phyloP scores from a whole-genome alignment of 208 protist genomes.

The Trichomonas tenax region DNA sequence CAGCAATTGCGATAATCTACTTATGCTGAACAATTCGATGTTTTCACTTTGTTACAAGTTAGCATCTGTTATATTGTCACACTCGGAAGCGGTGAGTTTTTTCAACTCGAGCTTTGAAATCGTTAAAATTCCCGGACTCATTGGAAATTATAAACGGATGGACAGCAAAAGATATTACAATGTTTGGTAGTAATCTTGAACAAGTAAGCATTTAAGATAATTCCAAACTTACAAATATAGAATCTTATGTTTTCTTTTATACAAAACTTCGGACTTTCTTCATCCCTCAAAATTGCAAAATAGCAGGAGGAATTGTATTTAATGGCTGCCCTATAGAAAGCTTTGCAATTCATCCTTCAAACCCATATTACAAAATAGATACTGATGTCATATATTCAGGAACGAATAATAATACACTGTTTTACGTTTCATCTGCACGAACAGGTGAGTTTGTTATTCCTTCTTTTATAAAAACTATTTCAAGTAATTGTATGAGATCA shows the following conservation, averaged over 20 bases:
- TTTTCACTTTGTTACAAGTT: background rate
- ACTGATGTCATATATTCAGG: background rate
- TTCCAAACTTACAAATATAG: background rate
- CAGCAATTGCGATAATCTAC: background rate
- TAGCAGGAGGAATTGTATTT: background rate
- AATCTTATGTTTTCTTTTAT: background rate
- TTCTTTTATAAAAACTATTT: background rate
- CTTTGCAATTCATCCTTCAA: background rate
- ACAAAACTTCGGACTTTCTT: background rate
- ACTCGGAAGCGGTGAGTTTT: no score
- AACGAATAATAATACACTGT: background rate
- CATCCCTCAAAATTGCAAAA: background rate
- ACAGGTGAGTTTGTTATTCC: background rate
- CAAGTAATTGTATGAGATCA: background rate
- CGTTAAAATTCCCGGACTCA: background rate
- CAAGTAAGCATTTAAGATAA: background rate
- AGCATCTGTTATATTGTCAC: background rate
- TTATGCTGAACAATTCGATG: background rate
- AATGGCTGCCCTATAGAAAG: background rate
- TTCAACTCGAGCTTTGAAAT: no score
- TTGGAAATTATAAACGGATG: background rate
- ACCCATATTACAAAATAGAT: background rate
- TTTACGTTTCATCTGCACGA: background rate
- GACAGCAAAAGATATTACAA: background rate
- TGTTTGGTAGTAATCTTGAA: background rate